Percentiles rank a stretch among this genome's conserved stretches.
Conservation (phyloP, 306 rosid genomes). For the Sphenostylis stenocarpa region DNA sequence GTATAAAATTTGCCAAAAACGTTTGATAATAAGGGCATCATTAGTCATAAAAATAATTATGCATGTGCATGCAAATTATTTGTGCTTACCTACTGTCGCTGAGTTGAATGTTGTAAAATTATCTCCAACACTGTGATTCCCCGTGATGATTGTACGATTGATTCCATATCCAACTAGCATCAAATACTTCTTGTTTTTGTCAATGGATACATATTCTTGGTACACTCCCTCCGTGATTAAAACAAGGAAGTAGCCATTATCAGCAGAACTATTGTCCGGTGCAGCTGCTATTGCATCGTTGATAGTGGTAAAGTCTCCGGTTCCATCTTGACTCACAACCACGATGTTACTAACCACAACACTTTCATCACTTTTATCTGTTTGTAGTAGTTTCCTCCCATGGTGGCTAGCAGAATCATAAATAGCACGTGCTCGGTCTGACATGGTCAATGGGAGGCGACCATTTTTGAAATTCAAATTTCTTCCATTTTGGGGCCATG, state of each 20-base stretch:
- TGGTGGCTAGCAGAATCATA: slow-evolving; percentile 49
- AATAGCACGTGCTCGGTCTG: slow-evolving; percentile 35
- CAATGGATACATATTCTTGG: slow-evolving; percentile 68
- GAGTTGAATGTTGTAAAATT: slow-evolving; percentile 79
- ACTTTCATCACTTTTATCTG: neutral
- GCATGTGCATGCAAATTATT: neutral
- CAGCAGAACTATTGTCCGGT: slow-evolving; percentile 52
- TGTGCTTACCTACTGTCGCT: slow-evolving; percentile 66
- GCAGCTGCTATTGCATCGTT: slow-evolving; percentile 68
- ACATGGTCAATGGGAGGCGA: slow-evolving; percentile 60
- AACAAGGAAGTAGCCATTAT: slow-evolving; percentile 60
- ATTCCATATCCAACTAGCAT: slow-evolving; percentile 84
- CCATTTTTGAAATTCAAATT: slow-evolving; percentile 51
- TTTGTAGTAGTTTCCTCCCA: slow-evolving; percentile 52
- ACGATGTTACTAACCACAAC: slow-evolving; percentile 52
- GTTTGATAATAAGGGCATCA: too few relatives aligned
- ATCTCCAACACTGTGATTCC: slow-evolving; percentile 64
- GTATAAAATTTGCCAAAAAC: neutral
- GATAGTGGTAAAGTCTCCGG: slow-evolving; percentile 64
- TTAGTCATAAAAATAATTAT: too few relatives aligned
- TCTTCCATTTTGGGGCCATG: slow-evolving; percentile 41
- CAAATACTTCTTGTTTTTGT: slow-evolving; percentile 59
- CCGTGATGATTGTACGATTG: slow-evolving; percentile 67
- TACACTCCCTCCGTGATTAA: slow-evolving; percentile 61
- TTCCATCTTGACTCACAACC: slow-evolving; percentile 67